Evolutionary conservation across 164 flowering plant species (phyloP).

Genomic region (Sextonia rubra): DNA sequence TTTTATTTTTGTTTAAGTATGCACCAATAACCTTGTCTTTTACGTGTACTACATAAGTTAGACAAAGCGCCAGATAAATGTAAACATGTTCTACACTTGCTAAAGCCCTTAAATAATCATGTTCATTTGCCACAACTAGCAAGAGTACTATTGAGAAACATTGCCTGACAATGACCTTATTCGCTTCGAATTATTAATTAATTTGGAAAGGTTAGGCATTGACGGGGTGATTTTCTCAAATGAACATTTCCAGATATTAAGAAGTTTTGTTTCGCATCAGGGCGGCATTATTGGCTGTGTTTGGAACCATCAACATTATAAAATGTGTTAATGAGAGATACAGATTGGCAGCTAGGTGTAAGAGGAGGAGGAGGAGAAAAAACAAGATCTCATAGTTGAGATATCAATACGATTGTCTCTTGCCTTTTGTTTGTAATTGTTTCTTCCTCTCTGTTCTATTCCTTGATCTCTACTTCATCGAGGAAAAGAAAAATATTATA

Average conservation of each 20-base stretch:
- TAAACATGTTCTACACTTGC: conserved; percentile 33
- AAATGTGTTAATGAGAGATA: not conserved
- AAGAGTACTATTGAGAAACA: not conserved
- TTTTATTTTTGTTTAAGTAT: not conserved
- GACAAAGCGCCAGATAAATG: conserved; percentile 23
- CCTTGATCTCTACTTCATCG: not conserved
- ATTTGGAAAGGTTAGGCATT: not conserved
- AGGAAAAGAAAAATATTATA: too few species aligned
- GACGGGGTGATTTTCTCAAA: not conserved
- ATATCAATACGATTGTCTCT: not conserved
- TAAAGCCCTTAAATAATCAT: not conserved
- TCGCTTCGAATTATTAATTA: too few species aligned
- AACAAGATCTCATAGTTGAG: not conserved
- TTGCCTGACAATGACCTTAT: not conserved
- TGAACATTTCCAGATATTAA: not conserved
- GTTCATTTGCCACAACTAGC: not conserved
- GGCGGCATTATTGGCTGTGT: conserved; percentile 30
- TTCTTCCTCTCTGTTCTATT: not conserved
- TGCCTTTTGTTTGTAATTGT: not conserved
- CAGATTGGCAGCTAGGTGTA: not conserved
- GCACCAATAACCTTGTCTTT: conserved; percentile 9
- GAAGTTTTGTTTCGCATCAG: conserved; percentile 18
- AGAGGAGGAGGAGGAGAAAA: not conserved
- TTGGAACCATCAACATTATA: conserved; percentile 1
- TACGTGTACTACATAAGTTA: conserved; percentile 4